Evolutionary conservation across 495 filamentous ascomycete genomes (phyloP).

Genomic region (Beverwykella pulmonaria): DNA sequence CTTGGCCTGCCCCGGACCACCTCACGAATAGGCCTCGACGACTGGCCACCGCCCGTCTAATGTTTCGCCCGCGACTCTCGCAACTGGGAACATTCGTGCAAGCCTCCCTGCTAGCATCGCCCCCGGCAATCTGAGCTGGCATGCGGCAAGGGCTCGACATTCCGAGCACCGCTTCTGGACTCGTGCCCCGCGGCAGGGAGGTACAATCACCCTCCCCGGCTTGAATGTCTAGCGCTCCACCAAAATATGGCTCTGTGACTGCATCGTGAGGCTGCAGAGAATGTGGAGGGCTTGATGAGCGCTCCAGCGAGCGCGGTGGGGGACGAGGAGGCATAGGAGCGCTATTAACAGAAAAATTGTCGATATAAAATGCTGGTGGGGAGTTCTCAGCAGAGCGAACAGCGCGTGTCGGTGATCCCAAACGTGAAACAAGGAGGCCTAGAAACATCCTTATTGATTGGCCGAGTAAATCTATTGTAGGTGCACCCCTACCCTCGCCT

Average conservation of each 20-base stretch:
- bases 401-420: conserved; percentile 16
- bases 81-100: conserved; percentile 22
- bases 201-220: too few relatives aligned
- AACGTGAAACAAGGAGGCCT: conserved; percentile 39
- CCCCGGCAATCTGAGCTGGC: conserved; percentile 11
- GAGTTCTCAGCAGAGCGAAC: conserved; percentile 17
- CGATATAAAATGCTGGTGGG: conserved; percentile 33
- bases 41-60: conserved; percentile 30
- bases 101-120: conserved; percentile 21
- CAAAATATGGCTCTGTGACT: conserved; percentile 15
- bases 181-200: conserved; percentile 20
- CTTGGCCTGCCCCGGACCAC: conserved; percentile 26
- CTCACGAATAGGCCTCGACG: neutral
- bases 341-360: conserved; percentile 20
- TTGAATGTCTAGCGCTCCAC: too few relatives aligned
- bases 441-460: conserved; percentile 25
- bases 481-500: conserved; percentile 6
- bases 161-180: conserved; percentile 24
- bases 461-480: conserved; percentile 12
- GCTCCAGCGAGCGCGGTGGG: conserved; percentile 15
- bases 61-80: conserved; percentile 36
- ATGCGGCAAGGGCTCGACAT: conserved; percentile 24
- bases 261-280: conserved; percentile 33
- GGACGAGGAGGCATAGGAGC: conserved; percentile 12
- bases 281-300: conserved; percentile 27